These are phyloP conservation scores for Pythium brachiatum DNA, from an alignment of 352 stramenopile genomes.

Conservation along the genomic window DNA sequence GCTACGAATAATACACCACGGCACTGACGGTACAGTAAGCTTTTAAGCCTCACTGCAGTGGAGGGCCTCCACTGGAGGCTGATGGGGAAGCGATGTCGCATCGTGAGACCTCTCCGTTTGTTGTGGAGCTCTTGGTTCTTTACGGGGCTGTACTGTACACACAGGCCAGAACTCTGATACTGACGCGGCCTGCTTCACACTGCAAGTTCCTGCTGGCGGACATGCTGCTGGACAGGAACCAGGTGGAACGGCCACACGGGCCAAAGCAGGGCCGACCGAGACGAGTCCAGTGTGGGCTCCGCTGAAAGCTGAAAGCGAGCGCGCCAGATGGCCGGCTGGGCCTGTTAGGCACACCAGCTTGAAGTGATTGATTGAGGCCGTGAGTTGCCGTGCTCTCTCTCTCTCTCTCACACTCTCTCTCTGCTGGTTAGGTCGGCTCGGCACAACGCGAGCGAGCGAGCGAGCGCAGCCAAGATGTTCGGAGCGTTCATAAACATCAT, in stretches of 20 bases:
- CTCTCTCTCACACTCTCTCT: too few species aligned
- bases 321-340: not conserved
- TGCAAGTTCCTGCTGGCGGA: not conserved
- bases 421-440: too few species aligned
- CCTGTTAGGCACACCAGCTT: too few species aligned
- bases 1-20: too few species aligned
- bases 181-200: too few species aligned
- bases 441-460: too few species aligned
- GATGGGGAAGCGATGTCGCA: not conserved
- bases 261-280: not conserved
- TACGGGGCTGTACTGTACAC: not conserved
- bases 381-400: too few species aligned
- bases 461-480: too few species aligned
- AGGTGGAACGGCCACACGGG: not conserved
- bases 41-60: too few species aligned
- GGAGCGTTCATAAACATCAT: too few species aligned
- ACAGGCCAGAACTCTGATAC: too few species aligned
- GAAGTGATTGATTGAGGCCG: not conserved
- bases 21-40: too few species aligned
- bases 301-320: not conserved
- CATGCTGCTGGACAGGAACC: not conserved
- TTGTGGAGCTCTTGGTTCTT: not conserved
- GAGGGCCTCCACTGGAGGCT: not conserved
- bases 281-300: not conserved
- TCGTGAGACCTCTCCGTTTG: not conserved